Evolutionary conservation across 306 rosid genomes (phyloP), one percentile per base, ranked within the genome.

Genomic region (Vigna hirtella): DNA sequence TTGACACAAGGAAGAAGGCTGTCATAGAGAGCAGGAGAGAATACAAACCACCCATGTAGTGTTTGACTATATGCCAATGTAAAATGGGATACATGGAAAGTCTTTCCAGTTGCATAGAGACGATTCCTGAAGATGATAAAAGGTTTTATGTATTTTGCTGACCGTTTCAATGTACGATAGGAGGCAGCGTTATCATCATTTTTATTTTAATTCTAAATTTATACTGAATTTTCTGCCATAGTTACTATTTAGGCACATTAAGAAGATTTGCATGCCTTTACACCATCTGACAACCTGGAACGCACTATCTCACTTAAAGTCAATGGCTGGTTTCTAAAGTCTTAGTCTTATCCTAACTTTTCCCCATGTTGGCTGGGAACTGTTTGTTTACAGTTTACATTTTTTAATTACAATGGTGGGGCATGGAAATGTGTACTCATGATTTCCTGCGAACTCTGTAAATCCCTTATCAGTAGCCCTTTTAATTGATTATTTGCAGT

Each of bases 1-100:
- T 86, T 64, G 99, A 96, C 11, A 91, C 97, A 11, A 91, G 91
- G 87, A 96, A 93, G 94, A 96, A 88, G 87, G 87, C 70, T 15
- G 70, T 15, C 66, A 84, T 96, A 48, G 98, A 93, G 85, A 93
- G 92, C 94, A 52, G 72, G 86, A 86, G 93, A 69, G 99, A 91
- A 81, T 77, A 75, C 83, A 91, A 79, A 69, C 61, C 81, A 7
- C 47, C 97, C 63, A 80, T 76, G 84, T 88, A 87, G 81, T 42
- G 76, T 83, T 61, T 70, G 70, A 40, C 63, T 76, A 73, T 74
- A 20, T 74, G 8, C 70, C 28, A 18, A 50, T 71, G 82, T 59
- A 70, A 36, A 76, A 79, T n/a, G 30, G 61, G 22, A 55, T 55
- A 55, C 61, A 55, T 55, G 61, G 61, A 55, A 55, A 55, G 62